phyloP scores from a whole-genome alignment of 148 eudicot species.

The Cornus kousa region DNA sequence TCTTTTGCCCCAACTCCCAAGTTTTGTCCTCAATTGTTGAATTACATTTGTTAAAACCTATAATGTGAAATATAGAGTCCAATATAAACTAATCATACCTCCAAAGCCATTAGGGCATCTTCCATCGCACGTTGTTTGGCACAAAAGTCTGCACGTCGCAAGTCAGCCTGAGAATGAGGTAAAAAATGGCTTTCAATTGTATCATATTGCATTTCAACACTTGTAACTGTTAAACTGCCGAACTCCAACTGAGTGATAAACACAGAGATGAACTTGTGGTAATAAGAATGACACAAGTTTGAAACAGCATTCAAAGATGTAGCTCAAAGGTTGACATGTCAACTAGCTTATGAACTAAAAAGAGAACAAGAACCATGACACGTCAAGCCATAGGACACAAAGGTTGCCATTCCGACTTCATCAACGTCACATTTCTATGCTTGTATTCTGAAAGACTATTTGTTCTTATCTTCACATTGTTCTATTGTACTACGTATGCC shows the following conservation, averaged over 20 bases:
- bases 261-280: background rate
- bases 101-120: conserved; percentile 91
- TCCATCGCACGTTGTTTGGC: conserved; percentile 93
- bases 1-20: background rate
- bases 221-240: background rate
- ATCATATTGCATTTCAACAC: background rate
- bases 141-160: conserved; percentile 76
- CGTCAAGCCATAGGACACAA: no score
- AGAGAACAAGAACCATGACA: no score
- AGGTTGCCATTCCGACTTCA: no score
- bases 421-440: no score
- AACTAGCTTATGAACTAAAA: no score
- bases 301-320: no score
- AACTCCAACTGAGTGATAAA: background rate
- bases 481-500: background rate
- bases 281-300: no score
- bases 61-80: background rate
- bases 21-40: no score
- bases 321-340: no score
- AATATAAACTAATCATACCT: conserved; percentile 39
- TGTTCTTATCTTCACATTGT: no score
- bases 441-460: no score
- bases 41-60: no score
- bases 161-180: conserved; percentile 68
- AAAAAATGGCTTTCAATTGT: conserved; percentile 9